Evolutionary conservation across 1,139 yeast species (phyloP).

Genomic region (Suhomyces taliae): DNA sequence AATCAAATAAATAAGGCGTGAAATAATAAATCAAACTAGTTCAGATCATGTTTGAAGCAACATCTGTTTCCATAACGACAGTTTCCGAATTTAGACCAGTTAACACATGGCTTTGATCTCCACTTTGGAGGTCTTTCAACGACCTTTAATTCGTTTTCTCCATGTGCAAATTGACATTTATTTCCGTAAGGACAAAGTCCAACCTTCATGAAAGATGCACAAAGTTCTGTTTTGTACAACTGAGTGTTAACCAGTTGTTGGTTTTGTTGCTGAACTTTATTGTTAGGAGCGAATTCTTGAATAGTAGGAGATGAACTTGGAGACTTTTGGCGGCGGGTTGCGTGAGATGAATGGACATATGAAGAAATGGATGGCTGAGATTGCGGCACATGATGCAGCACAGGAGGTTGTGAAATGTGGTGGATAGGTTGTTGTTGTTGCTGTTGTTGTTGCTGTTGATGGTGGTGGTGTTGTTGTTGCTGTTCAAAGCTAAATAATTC

Average conservation of each 20-base stretch:
- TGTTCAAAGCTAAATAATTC: conserved; percentile 29
- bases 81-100: conserved; percentile 79
- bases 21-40: not conserved
- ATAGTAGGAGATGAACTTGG: conserved; percentile 1
- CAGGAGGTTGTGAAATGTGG: conserved; percentile 1
- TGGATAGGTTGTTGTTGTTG: conserved; percentile 5
- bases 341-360: not conserved
- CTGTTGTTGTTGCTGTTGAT: conserved; percentile 14
- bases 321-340: conserved; percentile 4
- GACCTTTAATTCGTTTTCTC: conserved; percentile 68
- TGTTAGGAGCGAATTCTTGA: conserved; percentile 4
- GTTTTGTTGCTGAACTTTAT: conserved; percentile 6
- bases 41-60: conserved; percentile 72
- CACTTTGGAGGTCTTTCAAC: conserved; percentile 81
- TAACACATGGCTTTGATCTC: conserved; percentile 89
- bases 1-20: conserved; percentile 3
- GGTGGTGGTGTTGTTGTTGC: conserved; percentile 18
- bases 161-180: conserved; percentile 96
- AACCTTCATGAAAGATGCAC: conserved; percentile 72
- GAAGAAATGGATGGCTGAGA: not conserved
- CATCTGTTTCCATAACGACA: conserved; percentile 92
- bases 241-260: conserved; percentile 58
- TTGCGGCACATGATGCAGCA: conserved; percentile 1
- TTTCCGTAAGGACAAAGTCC: conserved; percentile 84
- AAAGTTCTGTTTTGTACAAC: conserved; percentile 86